Conservation (phyloP, 2,329 filamentous ascomycete species). For the Fusarium chaquense region DNA sequence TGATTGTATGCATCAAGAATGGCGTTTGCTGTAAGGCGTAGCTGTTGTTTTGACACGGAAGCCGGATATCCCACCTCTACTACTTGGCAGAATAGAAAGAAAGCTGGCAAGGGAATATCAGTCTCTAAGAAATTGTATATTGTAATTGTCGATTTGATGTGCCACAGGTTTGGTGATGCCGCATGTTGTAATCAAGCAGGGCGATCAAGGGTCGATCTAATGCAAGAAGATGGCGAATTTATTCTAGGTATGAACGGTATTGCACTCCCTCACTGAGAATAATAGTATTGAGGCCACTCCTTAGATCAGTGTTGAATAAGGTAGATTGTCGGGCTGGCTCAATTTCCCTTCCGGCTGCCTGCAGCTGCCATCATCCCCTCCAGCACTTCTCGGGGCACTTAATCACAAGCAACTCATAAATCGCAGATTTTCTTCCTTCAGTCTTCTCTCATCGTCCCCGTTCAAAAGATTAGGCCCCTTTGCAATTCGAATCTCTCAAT, state of each 20-base stretch:
- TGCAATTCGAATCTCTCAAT: background rate
- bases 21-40: conserved; percentile 39
- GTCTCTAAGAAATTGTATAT: background rate
- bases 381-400: background rate
- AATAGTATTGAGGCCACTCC: too few species aligned
- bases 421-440: background rate
- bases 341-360: conserved; percentile 16
- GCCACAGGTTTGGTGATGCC: background rate
- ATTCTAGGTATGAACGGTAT: background rate
- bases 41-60: conserved; percentile 22
- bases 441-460: background rate
- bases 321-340: background rate
- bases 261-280: too few species aligned
- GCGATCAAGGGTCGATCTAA: background rate
- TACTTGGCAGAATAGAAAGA: conserved; percentile 19
- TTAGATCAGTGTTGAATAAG: background rate
- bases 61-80: conserved; percentile 40
- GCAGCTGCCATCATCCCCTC: conserved; percentile 18
- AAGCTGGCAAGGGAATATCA: background rate
- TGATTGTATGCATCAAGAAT: conserved; percentile 34
- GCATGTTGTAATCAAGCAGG: background rate
- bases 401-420: conserved; percentile 6
- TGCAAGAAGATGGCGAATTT: background rate
- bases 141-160: background rate
- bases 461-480: background rate